These are phyloP conservation scores for Lathyrus oleraceus DNA, from an alignment of 306 rosid species.

Conservation along the genomic window DNA sequence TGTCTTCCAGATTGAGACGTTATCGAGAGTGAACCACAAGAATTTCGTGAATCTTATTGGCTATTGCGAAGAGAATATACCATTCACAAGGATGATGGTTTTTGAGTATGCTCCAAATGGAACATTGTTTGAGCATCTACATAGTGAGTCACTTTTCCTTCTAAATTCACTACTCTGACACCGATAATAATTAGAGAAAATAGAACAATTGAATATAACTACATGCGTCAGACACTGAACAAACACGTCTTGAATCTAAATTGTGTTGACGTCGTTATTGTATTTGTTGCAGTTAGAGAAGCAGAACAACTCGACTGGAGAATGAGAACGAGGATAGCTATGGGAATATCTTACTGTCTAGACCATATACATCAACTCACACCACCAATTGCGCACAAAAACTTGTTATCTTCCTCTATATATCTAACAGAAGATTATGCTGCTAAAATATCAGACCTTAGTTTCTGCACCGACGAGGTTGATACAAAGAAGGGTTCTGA, in stretches of 20 bases:
- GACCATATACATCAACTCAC: conserved; percentile 75
- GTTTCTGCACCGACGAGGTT: conserved; percentile 62
- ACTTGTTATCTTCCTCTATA: conserved; percentile 68
- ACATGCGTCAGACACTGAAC: not conserved
- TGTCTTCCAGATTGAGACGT: conserved; percentile 60
- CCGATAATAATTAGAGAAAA: not conserved
- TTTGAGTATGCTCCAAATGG: conserved; percentile 98
- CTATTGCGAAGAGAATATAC: conserved; percentile 77
- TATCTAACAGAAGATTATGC: conserved; percentile 91
- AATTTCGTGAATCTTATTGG: conserved; percentile 87
- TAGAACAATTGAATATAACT: not conserved
- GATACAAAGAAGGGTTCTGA: conserved; percentile 46
- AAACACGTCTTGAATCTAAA: not conserved
- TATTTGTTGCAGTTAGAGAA: conserved; percentile 72
- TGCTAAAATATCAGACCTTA: conserved; percentile 75
- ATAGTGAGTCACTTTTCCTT: conserved; percentile 56
- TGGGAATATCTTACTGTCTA: conserved; percentile 93
- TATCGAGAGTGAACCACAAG: conserved; percentile 86
- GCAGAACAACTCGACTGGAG: conserved; percentile 86
- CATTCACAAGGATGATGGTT: conserved; percentile 95
- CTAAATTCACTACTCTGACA: not conserved
- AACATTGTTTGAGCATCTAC: conserved; percentile 87
- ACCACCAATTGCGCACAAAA: conserved; percentile 61
- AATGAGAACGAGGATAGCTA: conserved; percentile 75
- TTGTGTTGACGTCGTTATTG: conserved; percentile 20